Conservation (phyloP, 2,329 filamentous ascomycete genomes). For the Aspergillus aculeatus region DNA sequence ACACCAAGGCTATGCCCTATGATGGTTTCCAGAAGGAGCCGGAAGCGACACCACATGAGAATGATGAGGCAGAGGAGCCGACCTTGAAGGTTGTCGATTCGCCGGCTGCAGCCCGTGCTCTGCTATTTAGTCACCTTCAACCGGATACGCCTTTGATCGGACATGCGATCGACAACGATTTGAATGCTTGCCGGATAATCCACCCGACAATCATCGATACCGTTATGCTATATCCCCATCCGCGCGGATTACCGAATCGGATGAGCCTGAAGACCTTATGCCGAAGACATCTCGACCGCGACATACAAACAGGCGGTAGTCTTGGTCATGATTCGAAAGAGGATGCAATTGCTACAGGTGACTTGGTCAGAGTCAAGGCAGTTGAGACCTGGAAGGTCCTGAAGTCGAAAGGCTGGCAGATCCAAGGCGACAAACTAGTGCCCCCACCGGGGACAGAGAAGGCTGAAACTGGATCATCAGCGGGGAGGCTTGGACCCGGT, state of each 20-base stretch:
- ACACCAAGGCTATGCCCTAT: constrained; percentile 65
- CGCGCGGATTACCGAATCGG: constrained; percentile 71
- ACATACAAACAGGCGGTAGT: constrained; percentile 71
- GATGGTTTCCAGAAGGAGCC: constrained; percentile 27
- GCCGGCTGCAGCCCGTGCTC: constrained; percentile 68
- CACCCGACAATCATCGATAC: constrained; percentile 87
- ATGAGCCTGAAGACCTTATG: constrained; percentile 75
- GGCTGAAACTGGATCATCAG: constrained; percentile 3
- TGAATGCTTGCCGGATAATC: constrained; percentile 80
- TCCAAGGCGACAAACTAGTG: constrained; percentile 51
- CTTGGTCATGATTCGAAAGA: constrained; percentile 87
- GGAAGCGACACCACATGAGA: constrained; percentile 23
- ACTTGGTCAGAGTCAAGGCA: constrained; percentile 73
- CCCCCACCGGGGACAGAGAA: constrained; percentile 25
- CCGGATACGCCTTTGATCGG: constrained; percentile 82
- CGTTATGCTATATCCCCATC: constrained; percentile 77
- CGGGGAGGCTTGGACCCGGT: constrained; percentile 20
- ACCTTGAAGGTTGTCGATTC: constrained; percentile 71
- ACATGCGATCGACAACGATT: constrained; percentile 92
- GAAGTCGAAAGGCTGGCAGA: constrained; percentile 65
- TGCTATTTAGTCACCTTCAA: constrained; percentile 73
- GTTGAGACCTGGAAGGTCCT: constrained; percentile 68
- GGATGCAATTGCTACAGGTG: constrained; percentile 84
- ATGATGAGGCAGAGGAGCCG: constrained; percentile 27
- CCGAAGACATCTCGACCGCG: constrained; percentile 65